Base-by-base conservation (phyloP, 2,329 filamentous ascomycete genomes). In the Magnaporthiopsis rhizophila region DNA sequence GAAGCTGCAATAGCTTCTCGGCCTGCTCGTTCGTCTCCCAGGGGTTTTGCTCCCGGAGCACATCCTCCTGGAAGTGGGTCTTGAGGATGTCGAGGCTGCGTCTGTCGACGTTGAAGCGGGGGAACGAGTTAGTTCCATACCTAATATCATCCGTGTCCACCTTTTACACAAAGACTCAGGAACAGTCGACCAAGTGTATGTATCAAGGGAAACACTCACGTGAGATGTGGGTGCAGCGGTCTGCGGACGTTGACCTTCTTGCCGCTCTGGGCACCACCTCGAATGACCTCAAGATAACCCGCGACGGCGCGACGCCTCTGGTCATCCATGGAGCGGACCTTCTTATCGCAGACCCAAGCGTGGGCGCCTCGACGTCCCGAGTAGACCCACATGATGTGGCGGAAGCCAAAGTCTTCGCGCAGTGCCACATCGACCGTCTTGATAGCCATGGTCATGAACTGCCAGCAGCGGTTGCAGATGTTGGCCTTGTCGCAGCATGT, bases 361-460 rank as follows among this genome's bases (percentile, higher is more conserved):
- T 99, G 95, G 36, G 91, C 93, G 79, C 95, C 95, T 83, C 95
- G 87, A 76, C 95, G 89, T 69, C 95, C 95, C 0, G 95, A 99
- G 77, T 99, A 99, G 8, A 99, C 93, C 95, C 95, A 99, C 76
- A 99, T 83, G 72, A 99, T 94, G 76, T 99, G 94, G 73, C 90
- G 88, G 77, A 97, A 99, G 59, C 93, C 95, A 78, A 99, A 97
- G 76, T 99, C 95, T 26, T 98, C 92, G 63, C 92, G 84, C 69
- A 99, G 77, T 0, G 93, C 92, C 15, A 86, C 83, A 74, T 98
- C 94, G 15, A 98, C 83, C 21, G 97, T 92, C 74, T 96, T 95
- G 74, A 99, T 94, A 9, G 95, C 91, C 92, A 99, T 98, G 30
- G 91, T 97, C 70, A 97, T 96, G 76, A 98, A 99, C 62, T 89